phyloP scores from a whole-genome alignment of 176 grass and related monocot genomes.

The Phyllostachys edulis region DNA sequence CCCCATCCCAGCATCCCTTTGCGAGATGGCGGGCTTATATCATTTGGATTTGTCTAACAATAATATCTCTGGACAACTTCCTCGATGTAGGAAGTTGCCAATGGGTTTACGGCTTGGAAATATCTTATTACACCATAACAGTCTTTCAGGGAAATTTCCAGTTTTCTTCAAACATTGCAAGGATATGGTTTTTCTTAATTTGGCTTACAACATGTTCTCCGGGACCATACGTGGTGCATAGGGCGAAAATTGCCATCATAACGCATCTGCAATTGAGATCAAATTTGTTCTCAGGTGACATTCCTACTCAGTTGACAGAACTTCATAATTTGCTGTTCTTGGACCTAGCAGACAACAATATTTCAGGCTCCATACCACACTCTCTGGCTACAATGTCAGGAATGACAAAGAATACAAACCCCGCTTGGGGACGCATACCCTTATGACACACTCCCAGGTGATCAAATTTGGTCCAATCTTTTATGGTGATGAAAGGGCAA shows the following conservation, averaged over 20 bases:
- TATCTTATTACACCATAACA: slow-evolving; percentile 29
- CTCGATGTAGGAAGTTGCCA: not conserved
- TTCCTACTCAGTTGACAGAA: not conserved
- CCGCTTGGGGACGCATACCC: no score
- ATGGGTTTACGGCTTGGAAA: not conserved
- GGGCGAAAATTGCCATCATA: slow-evolving; percentile 7
- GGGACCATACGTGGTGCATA: slow-evolving; percentile 30
- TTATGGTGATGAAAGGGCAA: no score
- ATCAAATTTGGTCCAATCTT: no score
- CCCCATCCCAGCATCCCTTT: no score
- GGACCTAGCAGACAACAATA: no score
- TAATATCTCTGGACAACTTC: not conserved
- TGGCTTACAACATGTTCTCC: slow-evolving; percentile 28
- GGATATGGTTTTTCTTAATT: slow-evolving; percentile 8
- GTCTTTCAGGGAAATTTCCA: slow-evolving; percentile 21
- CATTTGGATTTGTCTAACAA: slow-evolving; percentile 27
- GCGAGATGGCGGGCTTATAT: no score
- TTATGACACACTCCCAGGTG: no score
- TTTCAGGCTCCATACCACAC: no score
- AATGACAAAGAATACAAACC: no score
- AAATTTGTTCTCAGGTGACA: slow-evolving; percentile 28
- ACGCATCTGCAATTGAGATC: slow-evolving; percentile 17
- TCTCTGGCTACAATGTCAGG: no score
- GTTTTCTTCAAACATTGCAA: slow-evolving; percentile 20
- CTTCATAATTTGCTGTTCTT: no score